Base-by-base conservation (phyloP, 139 green algal genomes). In the Eudorina sp. region DNA sequence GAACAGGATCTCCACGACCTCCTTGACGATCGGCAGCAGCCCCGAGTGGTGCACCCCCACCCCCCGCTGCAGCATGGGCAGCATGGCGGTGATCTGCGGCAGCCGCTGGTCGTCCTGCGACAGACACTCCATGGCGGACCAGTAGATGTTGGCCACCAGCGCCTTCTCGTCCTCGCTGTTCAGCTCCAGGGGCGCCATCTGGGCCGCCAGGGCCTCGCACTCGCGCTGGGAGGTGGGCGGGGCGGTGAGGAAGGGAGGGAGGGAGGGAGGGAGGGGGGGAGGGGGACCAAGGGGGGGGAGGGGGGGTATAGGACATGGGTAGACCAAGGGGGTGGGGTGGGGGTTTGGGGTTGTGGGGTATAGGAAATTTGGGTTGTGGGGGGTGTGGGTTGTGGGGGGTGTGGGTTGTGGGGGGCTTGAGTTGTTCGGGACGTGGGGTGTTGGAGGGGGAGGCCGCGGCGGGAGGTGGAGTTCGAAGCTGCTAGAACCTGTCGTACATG, bases 11-110 rank as follows among this genome's bases (percentile, higher is more conserved):
- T 99, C 98, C 58, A 98, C 93, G 23, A 98, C 81, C 90, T 99
- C 98, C 84, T 99, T 99, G 4, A 99, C 81, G 29, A 99, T 96
- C 40, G 98, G 98, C 90, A 99, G 93, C 89, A 99, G 92, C 3
- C 98, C 96, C 40, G 85, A 84, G 78, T 96, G 93, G 83, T 98
- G 95, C 29, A 98, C 90, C 34, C 92, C 96, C 8, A 98, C 90
- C n/a, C 95, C 96, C n/a, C 93, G 82, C 89, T 95, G 93, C 66
- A 99, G 94, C 85, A 99, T 92, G 31, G 95, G 95, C 86, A 98
- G 92, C 85, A 99, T 93, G 29, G 76, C 51, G 9, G 40, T 43
- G 23, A 93, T 84, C 85, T 95, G 90, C 0, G 92, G 90, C 85
- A 97, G 89, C 38, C 80, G 72, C 58, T 92, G 89, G 89, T 97